Percentiles rank a stretch among this genome's conserved stretches.
Evolutionary conservation across 2,329 filamentous ascomycete species (phyloP).

Genomic region (Fusarium heterosporum): DNA sequence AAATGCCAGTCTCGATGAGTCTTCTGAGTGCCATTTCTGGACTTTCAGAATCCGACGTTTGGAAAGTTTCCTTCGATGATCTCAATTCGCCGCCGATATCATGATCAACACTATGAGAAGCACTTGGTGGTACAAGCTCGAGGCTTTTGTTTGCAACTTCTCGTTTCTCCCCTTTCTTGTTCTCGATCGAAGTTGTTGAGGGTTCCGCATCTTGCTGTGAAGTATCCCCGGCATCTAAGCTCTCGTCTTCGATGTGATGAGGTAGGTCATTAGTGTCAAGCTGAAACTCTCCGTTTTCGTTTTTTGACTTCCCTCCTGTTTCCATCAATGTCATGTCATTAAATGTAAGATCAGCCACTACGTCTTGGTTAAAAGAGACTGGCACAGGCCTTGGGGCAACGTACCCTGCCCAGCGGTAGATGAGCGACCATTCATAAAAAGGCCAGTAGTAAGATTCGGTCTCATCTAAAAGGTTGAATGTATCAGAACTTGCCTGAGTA

Average conservation of each 20-base stretch:
- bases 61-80: not conserved
- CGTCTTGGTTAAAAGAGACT: not conserved
- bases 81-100: not conserved
- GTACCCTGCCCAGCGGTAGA: slow-evolving; percentile 38
- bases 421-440: slow-evolving; percentile 51
- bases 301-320: slow-evolving; percentile 6
- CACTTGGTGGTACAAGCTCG: not conserved
- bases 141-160: not conserved
- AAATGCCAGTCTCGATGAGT: slow-evolving; percentile 39
- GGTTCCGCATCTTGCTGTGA: not conserved
- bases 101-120: not conserved
- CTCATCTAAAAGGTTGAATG: slow-evolving; percentile 46
- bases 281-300: slow-evolving; percentile 15
- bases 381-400: not conserved
- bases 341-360: slow-evolving; percentile 64
- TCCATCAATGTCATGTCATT: slow-evolving; percentile 62
- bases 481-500: not conserved
- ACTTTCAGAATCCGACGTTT: not conserved
- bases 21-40: slow-evolving; percentile 15
- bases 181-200: not conserved
- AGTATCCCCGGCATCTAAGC: not conserved
- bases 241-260: not conserved
- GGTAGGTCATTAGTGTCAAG: not conserved
- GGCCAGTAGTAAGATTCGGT: slow-evolving; percentile 49
- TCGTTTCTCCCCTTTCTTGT: not conserved